Evolutionary conservation across 2,329 filamentous ascomycete species (phyloP).

Genomic region (Arthroderma sp.): DNA sequence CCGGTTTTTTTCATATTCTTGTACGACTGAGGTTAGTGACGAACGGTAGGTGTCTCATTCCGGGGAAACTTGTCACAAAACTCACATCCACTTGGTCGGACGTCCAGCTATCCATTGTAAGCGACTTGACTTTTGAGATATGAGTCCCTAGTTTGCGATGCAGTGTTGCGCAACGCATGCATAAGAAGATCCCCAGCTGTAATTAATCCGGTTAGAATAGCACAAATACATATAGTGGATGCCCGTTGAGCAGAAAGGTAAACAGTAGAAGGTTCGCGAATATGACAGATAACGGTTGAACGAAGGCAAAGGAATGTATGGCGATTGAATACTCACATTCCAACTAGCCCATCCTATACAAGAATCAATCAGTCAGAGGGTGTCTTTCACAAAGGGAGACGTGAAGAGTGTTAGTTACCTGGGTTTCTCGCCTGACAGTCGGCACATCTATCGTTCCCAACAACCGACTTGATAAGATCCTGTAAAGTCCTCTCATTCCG

Average conservation of each 20-base stretch:
- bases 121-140: conserved; percentile 94
- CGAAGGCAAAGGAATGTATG: background rate
- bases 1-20: conserved; percentile 92
- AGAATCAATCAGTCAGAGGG: conserved; percentile 6
- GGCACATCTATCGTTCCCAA: conserved; percentile 86
- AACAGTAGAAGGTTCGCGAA: too few relatives aligned
- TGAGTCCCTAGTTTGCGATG: conserved; percentile 96
- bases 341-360: conserved; percentile 79
- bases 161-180: conserved; percentile 90
- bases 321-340: conserved; percentile 53
- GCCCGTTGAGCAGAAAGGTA: too few relatives aligned
- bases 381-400: background rate
- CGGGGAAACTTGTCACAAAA: conserved; percentile 8
- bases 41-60: too few relatives aligned
- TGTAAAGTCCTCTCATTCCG: conserved; percentile 89
- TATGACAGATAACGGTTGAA: too few relatives aligned
- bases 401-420: conserved; percentile 43
- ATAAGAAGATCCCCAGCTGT: conserved; percentile 86
- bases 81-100: conserved; percentile 90
- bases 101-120: conserved; percentile 97
- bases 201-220: too few relatives aligned
- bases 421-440: conserved; percentile 88
- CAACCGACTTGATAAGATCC: conserved; percentile 69
- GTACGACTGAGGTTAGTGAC: too few relatives aligned
- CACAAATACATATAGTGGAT: too few relatives aligned